Evolutionary conservation across 768 basidiomycete species (phyloP).

Genomic region (Boletus tylopilopsis): DNA sequence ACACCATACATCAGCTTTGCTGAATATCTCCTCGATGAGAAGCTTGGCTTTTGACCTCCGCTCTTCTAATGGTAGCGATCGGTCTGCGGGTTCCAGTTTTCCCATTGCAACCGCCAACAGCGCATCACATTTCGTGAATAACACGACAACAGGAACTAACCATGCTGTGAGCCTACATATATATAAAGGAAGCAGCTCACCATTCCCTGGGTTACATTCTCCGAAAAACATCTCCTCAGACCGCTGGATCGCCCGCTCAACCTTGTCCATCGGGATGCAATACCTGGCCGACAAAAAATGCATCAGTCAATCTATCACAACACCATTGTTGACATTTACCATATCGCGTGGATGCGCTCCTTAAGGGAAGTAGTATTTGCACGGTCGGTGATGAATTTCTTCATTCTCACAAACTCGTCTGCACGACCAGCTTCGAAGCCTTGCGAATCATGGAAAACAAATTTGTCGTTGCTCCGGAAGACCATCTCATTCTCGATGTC

Average conservation of each 20-base stretch:
- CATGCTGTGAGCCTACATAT: no score
- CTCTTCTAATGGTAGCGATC: background rate
- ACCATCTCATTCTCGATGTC: conserved; percentile 1
- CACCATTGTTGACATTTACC: background rate
- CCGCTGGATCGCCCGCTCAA: background rate
- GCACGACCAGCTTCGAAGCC: background rate
- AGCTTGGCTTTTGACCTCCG: background rate
- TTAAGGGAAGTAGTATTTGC: background rate
- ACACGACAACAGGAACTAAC: conserved; percentile 4
- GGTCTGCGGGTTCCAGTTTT: background rate
- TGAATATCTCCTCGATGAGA: background rate
- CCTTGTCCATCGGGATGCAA: conserved; percentile 6
- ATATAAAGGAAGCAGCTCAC: background rate
- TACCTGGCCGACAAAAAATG: background rate
- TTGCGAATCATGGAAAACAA: conserved; percentile 5
- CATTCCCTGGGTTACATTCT: background rate
- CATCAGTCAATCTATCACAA: background rate
- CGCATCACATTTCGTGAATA: conserved; percentile 6
- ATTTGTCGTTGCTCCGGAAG: background rate
- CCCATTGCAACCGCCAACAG: background rate
- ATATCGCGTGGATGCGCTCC: conserved; percentile 2
- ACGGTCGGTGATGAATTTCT: background rate
- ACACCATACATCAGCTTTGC: background rate
- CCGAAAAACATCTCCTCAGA: conserved; percentile 1
- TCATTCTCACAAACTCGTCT: background rate